Evolutionary conservation across 2,329 filamentous ascomycete species (phyloP), one percentile per base, ranked within the genome.

Genomic region (Ceratocystis cacaofunesta): DNA sequence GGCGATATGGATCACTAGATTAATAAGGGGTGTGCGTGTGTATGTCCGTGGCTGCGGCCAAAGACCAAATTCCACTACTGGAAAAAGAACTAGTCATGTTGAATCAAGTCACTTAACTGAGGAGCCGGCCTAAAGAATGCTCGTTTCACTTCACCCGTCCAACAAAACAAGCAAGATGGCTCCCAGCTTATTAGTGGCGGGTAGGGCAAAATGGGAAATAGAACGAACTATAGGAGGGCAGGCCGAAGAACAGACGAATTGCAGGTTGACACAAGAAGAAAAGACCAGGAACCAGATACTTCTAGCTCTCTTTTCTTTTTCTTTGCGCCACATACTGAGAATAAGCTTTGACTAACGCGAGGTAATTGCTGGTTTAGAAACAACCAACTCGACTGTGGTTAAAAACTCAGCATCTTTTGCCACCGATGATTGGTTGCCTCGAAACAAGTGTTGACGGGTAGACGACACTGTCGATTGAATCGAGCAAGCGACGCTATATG

Each of bases 1-100:
- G 7, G 36, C 7, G 32, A 66, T 55, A 63, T 63, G 36, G 30
- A 58, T 43, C 46, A 52, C 58, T 65, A 41, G 63, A 50, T 43
- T 30, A 58, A 52, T 61, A 61, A 65, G 43, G 63, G 44, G 63
- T 32, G 57, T 22, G 19, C 28, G 46, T 32, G 55, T 28, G 41
- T 60, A 22, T 22, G 52, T 57, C 28, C 30, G 28, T 57, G 52
- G 10, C 22, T 28, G 52, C 28, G 22, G 22, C 32, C 55, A 32
- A 30, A 58, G 55, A n/a, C 55, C 55, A 32, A 58, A 58, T 32
- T 58, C 28, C 12, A 32, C 55, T 58, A 58, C 25, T 36, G 15
- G 28, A 28, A 30, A 32, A 25, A 52, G 17, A 52, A 52, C 48
- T 52, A 52, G 22, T 25, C n/a, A 17, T 19, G 12, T 41, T 30